Conservation (phyloP, 371 early-diverging fungal genomes). For the Saksenaea vasiformis region DNA sequence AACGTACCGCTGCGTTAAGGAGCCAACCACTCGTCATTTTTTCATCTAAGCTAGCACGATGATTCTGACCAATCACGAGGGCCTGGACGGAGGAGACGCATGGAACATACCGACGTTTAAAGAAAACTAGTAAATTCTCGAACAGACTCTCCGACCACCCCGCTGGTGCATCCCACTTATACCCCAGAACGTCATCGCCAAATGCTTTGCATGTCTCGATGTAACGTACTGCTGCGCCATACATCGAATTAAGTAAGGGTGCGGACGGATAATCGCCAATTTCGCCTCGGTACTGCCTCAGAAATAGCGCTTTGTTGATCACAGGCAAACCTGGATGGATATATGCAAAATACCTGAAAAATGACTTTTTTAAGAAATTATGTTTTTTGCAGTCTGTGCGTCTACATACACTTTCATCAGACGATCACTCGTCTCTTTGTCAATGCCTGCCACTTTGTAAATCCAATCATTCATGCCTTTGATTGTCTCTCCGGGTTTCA, state of each 20-base stretch:
- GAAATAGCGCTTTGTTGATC: constrained; percentile 44
- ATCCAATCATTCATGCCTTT: constrained; percentile 46
- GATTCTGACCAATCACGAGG: constrained; percentile 41
- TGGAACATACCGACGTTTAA: constrained; percentile 33
- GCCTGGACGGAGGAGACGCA: constrained; percentile 47
- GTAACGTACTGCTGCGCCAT: constrained; percentile 50
- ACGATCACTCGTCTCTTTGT: constrained; percentile 42
- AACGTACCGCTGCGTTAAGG: constrained; percentile 37
- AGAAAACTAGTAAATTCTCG: constrained; percentile 36
- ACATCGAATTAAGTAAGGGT: constrained; percentile 43
- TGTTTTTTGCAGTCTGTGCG: neutral
- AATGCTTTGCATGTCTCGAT: constrained; percentile 39
- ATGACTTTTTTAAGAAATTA: neutral
- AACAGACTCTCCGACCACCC: constrained; percentile 47
- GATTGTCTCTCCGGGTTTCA: constrained; percentile 42
- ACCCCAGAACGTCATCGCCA: constrained; percentile 30
- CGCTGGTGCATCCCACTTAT: constrained; percentile 17
- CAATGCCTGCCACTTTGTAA: constrained; percentile 36
- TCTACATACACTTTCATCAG: constrained; percentile 45
- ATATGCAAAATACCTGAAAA: constrained; percentile 46
- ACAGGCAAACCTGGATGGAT: constrained; percentile 54
- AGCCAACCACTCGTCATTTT: constrained; percentile 42
- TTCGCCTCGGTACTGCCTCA: constrained; percentile 49
- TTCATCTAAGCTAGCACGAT: constrained; percentile 44
- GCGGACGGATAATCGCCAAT: constrained; percentile 43